Conservation (phyloP, 75 land plant genomes). For the Chamaecyparis obtusa region DNA sequence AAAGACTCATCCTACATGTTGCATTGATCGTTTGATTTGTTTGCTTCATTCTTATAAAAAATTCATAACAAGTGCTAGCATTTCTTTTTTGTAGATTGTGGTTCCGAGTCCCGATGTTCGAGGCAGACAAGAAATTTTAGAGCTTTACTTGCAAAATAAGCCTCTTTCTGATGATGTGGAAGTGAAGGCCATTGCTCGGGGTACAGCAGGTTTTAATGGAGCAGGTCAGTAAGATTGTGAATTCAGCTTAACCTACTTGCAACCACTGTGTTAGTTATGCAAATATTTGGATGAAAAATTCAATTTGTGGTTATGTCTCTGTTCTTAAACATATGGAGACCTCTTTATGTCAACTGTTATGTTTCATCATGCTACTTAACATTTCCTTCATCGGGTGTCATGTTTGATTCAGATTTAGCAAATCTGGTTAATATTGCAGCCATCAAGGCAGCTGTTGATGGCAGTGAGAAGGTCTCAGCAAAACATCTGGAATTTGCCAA, state of each 20-base stretch:
- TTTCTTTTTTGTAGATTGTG: conserved; percentile 62
- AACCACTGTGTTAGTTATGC: neutral
- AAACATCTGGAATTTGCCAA: conserved; percentile 94
- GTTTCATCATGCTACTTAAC: neutral
- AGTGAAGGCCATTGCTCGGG: conserved; percentile 81
- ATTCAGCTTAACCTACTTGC: neutral
- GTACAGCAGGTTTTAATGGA: conserved; percentile 98
- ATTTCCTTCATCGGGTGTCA: neutral
- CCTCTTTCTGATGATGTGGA: conserved; percentile 94
- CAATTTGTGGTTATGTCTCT: neutral
- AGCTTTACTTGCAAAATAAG: conserved; percentile 90
- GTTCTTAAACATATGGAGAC: neutral
- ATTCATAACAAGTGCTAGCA: neutral
- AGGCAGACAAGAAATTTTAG: conserved; percentile 94
- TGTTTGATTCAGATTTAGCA: conserved; percentile 71
- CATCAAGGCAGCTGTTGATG: conserved; percentile 97
- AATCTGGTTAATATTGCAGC: conserved; percentile 99
- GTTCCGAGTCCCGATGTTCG: conserved; percentile 93
- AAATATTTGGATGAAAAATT: conserved; percentile 9
- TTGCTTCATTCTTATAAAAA: neutral
- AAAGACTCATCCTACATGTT: neutral
- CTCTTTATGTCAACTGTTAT: neutral
- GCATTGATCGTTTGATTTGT: neutral
- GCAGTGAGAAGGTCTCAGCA: conserved; percentile 72
- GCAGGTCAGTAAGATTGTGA: conserved; percentile 58